These are phyloP conservation scores for Geranium rotundifolium DNA, from an alignment of 345 rosid genomes.

Conservation along the genomic window DNA sequence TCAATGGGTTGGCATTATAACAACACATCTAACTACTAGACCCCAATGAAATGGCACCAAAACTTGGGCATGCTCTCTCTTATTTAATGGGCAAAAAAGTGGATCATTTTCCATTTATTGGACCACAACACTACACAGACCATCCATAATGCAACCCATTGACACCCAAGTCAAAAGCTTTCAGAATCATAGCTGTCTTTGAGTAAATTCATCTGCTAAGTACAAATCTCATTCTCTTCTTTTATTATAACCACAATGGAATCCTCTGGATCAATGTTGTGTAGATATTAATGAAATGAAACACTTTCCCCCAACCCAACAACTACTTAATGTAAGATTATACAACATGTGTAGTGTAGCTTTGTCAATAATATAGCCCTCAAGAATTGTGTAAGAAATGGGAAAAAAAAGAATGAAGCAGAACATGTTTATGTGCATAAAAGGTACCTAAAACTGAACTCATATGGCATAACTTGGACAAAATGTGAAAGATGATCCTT, in stretches of 20 bases:
- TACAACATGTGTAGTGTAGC: conserved; percentile 17
- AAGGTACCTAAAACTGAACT: conserved; percentile 69
- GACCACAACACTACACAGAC: not conserved
- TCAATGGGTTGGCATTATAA: not conserved
- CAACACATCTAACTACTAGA: too few species aligned
- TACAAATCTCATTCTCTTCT: not conserved
- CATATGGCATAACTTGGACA: conserved; percentile 55
- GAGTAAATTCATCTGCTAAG: not conserved
- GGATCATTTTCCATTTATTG: not conserved
- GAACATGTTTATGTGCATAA: conserved; percentile 24
- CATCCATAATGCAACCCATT: not conserved
- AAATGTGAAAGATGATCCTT: conserved; percentile 27
- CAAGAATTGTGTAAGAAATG: conserved; percentile 4
- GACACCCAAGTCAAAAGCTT: not conserved
- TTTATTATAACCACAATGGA: too few species aligned
- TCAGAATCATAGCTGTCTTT: not conserved
- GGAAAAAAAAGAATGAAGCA: conserved; percentile 9
- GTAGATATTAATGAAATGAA: too few species aligned
- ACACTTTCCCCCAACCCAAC: too few species aligned
- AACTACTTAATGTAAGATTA: conserved; percentile 1
- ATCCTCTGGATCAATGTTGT: too few species aligned
- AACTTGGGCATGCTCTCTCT: too few species aligned
- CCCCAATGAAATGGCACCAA: not conserved
- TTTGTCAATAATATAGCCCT: conserved; percentile 14
- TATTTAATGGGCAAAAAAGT: too few species aligned